Conservation (phyloP, 495 filamentous ascomycete species). For the Xylaria intraflava region DNA sequence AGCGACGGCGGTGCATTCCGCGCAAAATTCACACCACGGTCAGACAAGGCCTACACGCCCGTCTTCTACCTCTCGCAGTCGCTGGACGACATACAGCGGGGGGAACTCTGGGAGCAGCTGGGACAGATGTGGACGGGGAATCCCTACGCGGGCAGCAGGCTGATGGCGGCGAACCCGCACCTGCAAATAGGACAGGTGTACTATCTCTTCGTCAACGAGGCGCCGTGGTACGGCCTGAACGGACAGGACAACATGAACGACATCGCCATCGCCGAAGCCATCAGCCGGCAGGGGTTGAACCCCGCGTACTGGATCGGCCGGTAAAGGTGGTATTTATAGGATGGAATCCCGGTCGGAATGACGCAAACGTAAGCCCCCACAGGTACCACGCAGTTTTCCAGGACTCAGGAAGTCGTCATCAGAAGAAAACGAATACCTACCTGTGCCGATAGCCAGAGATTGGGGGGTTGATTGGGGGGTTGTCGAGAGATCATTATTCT, state of each 20-base stretch:
- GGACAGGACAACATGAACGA: conserved; percentile 25
- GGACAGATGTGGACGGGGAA: conserved; percentile 19
- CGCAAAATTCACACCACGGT: conserved; percentile 24
- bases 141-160: background rate
- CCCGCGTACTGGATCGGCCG: conserved; percentile 26
- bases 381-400: too few relatives aligned
- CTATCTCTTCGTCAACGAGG: conserved; percentile 19
- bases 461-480: too few relatives aligned
- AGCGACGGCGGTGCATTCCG: conserved; percentile 13
- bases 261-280: conserved; percentile 23
- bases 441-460: too few relatives aligned
- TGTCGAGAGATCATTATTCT: too few relatives aligned
- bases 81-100: conserved; percentile 15
- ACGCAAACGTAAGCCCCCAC: too few relatives aligned
- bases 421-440: too few relatives aligned
- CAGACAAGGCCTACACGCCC: conserved; percentile 24
- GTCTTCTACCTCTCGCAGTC: conserved; percentile 23
- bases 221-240: conserved; percentile 26
- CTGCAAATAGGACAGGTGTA: conserved; percentile 19
- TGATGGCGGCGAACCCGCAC: conserved; percentile 13
- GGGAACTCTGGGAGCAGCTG: conserved; percentile 18
- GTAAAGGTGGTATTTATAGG: too few relatives aligned
- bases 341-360: too few relatives aligned
- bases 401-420: too few relatives aligned
- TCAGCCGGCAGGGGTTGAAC: conserved; percentile 17